Percentiles rank a stretch among this genome's conserved stretches.
Conservation (phyloP, 108 stramenopile species). For the Asterionellopsis glacialis region DNA sequence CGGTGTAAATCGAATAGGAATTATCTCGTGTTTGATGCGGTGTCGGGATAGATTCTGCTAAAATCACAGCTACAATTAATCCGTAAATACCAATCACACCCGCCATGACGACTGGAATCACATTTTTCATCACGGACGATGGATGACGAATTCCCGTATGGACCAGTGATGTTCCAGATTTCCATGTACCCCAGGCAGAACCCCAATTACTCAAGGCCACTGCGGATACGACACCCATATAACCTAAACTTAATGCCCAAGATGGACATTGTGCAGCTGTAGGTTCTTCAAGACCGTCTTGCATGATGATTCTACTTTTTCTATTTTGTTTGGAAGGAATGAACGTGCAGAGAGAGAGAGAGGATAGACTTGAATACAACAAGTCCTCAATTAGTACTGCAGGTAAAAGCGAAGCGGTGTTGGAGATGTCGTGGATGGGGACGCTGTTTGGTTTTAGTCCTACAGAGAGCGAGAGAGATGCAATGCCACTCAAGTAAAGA, state of each 20-base stretch:
- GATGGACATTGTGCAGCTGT: slow-evolving; percentile 67
- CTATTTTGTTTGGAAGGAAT: too few species aligned
- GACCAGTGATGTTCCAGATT: slow-evolving; percentile 62
- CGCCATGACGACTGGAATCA: slow-evolving; percentile 90
- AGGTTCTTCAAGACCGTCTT: not conserved
- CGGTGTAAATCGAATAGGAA: slow-evolving; percentile 75
- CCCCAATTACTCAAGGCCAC: slow-evolving; percentile 75
- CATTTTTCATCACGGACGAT: slow-evolving; percentile 83
- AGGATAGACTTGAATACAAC: too few species aligned
- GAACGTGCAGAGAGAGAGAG: too few species aligned
- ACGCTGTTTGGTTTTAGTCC: too few species aligned
- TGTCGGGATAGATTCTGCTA: slow-evolving; percentile 60
- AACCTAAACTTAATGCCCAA: slow-evolving; percentile 65
- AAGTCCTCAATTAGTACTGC: too few species aligned
- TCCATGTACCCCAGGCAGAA: slow-evolving; percentile 87
- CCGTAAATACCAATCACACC: slow-evolving; percentile 91
- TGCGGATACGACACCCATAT: slow-evolving; percentile 70
- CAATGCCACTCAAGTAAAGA: too few species aligned
- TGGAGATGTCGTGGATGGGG: too few species aligned
- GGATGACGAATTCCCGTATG: slow-evolving; percentile 87
- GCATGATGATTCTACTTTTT: too few species aligned
- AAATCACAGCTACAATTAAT: slow-evolving; percentile 80
- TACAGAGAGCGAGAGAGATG: too few species aligned
- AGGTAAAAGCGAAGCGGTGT: too few species aligned
- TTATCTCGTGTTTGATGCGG: slow-evolving; percentile 54